Evolutionary conservation across 2,329 filamentous ascomycete species (phyloP).

Genomic region (Colletotrichum echinochloae): DNA sequence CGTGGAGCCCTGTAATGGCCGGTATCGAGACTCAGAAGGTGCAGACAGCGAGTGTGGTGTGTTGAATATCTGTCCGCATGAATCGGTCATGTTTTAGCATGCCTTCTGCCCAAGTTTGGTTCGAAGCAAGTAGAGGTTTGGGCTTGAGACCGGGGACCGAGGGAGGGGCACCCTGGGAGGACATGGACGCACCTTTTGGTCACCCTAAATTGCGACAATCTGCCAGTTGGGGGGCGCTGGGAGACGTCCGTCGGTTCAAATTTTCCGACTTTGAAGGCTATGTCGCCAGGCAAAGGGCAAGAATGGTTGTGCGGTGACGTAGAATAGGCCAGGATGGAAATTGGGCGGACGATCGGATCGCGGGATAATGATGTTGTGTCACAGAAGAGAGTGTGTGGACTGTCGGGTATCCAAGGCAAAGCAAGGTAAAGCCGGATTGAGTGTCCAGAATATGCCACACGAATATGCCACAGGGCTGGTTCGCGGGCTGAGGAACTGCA

Average conservation of each 20-base stretch:
- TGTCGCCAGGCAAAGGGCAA: constrained; percentile 20
- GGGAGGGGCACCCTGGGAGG: constrained; percentile 24
- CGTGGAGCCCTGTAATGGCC: constrained; percentile 31
- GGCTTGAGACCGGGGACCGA: constrained; percentile 21
- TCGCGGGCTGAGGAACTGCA: constrained; percentile 12
- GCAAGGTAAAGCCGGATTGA: constrained; percentile 10
- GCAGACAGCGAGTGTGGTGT: constrained; percentile 15
- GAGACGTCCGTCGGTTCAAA: not conserved
- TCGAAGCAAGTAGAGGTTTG: constrained; percentile 32
- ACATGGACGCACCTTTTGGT: constrained; percentile 26
- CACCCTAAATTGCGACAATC: constrained; percentile 18
- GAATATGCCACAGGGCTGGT: constrained; percentile 18
- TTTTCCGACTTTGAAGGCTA: not conserved
- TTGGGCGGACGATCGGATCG: constrained; percentile 15
- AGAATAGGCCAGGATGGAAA: constrained; percentile 11
- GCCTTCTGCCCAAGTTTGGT: constrained; percentile 34
- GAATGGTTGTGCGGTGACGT: constrained; percentile 18
- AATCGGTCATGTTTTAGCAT: constrained; percentile 43
- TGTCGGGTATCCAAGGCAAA: constrained; percentile 29
- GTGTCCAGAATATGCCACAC: constrained; percentile 18
- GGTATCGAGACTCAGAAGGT: constrained; percentile 18
- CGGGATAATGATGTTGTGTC: constrained; percentile 21
- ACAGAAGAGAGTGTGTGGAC: constrained; percentile 16
- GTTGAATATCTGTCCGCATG: constrained; percentile 40
- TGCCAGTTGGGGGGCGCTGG: not conserved